Percentiles rank a stretch among this genome's conserved stretches.
Evolutionary conservation across 768 basidiomycete species (phyloP).

Genomic region (Lenzites betulinus): DNA sequence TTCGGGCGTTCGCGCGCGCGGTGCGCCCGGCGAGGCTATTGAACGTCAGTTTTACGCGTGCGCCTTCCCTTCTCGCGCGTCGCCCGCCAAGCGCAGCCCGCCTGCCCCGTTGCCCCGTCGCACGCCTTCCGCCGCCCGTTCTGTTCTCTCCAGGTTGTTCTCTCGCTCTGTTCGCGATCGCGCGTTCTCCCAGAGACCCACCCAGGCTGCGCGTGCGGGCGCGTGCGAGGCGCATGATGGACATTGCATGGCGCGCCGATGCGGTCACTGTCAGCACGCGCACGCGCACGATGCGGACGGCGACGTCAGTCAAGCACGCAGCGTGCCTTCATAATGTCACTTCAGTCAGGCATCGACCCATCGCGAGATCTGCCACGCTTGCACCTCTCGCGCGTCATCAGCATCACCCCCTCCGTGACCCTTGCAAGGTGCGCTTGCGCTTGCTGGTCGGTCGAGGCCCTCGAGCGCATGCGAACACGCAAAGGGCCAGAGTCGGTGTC

Average conservation of each 20-base stretch:
- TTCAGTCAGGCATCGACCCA: background rate
- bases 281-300: too few species aligned
- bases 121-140: background rate
- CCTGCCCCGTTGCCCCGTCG: background rate
- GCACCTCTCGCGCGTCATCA: constrained; percentile 10
- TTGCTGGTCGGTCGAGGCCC: too few species aligned
- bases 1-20: background rate
- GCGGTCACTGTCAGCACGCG: too few species aligned
- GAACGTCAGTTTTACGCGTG: constrained; percentile 13
- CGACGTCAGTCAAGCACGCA: too few species aligned
- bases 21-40: constrained; percentile 3
- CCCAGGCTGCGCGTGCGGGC: background rate
- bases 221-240: too few species aligned
- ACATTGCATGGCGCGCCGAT: too few species aligned
- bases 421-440: too few species aligned
- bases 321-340: too few species aligned
- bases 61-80: constrained; percentile 17
- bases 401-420: background rate
- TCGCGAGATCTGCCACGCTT: constrained; percentile 6
- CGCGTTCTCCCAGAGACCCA: background rate
- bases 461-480: too few species aligned
- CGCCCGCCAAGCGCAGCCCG: constrained; percentile 8
- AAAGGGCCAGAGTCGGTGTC: too few species aligned
- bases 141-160: too few species aligned
- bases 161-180: too few species aligned